A percentile compares a stretch with the other conserved stretches of the same genome.
Evolutionary conservation across 108 stramenopile genomes (phyloP).

Genomic region (Discostella pseudostelligera): DNA sequence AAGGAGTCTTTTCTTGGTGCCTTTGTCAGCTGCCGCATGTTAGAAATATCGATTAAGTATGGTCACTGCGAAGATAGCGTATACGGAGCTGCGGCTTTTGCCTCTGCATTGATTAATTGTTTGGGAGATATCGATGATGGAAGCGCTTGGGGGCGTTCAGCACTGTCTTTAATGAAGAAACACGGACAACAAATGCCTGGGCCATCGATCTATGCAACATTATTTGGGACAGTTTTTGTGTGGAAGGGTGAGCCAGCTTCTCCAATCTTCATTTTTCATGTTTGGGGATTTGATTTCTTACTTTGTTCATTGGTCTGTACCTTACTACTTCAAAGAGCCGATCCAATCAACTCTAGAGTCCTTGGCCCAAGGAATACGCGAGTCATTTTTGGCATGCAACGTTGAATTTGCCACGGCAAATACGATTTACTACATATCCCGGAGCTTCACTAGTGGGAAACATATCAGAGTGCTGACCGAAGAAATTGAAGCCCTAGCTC

Average conservation of each 20-base stretch:
- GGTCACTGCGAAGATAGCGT: constrained; percentile 24
- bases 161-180: constrained; percentile 17
- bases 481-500: constrained; percentile 11
- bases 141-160: constrained; percentile 12
- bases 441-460: constrained; percentile 8
- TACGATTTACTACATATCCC: not conserved
- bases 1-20: not conserved
- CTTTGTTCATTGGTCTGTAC: not conserved
- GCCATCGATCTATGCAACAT: constrained; percentile 1
- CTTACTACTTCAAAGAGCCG: constrained; percentile 3
- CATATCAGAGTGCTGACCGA: not conserved
- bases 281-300: not conserved
- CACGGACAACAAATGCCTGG: not conserved
- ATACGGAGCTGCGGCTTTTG: constrained; percentile 12
- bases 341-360: constrained; percentile 6
- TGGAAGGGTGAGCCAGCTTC: constrained; percentile 7
- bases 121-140: constrained; percentile 28
- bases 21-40: constrained; percentile 13
- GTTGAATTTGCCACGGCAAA: constrained; percentile 1
- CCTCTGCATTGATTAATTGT: not conserved
- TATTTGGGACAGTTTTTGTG: constrained; percentile 4
- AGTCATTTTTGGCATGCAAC: constrained; percentile 8
- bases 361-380: not conserved
- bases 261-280: not conserved
- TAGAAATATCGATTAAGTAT: constrained; percentile 16